These are phyloP conservation scores for Amanita molliuscula DNA, from an alignment of 768 basidiomycete species.

Conservation along the genomic window DNA sequence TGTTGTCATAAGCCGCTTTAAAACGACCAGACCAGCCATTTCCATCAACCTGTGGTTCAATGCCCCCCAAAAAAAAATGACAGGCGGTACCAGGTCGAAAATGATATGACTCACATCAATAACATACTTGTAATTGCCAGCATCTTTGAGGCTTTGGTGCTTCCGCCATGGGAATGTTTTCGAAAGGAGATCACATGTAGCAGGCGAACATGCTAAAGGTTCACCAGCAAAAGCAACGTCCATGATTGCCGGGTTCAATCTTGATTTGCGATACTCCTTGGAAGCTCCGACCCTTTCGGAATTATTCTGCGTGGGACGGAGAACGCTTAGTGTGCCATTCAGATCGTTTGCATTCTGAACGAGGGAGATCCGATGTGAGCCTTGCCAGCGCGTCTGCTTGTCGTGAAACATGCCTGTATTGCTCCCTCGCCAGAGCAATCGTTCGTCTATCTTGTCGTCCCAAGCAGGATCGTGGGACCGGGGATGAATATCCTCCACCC, in stretches of 20 bases:
- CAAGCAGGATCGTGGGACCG: conserved; percentile 48
- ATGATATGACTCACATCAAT: conserved; percentile 33
- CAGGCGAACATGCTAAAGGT: conserved; percentile 29
- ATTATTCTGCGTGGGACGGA: conserved; percentile 20
- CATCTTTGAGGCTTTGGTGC: conserved; percentile 31
- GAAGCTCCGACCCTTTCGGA: conserved; percentile 24
- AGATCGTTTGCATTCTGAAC: conserved; percentile 32
- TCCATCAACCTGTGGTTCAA: conserved; percentile 36
- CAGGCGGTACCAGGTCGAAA: not conserved
- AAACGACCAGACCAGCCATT: conserved; percentile 68
- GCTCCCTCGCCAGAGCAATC: conserved; percentile 63
- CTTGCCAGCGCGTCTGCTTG: conserved; percentile 31
- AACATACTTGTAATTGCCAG: conserved; percentile 52
- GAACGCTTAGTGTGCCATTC: conserved; percentile 26
- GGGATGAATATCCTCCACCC: conserved; percentile 29
- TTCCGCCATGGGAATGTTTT: conserved; percentile 40
- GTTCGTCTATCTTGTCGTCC: conserved; percentile 51
- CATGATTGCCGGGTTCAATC: conserved; percentile 43
- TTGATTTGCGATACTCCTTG: conserved; percentile 22
- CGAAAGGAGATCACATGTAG: conserved; percentile 33
- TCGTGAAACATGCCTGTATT: conserved; percentile 54
- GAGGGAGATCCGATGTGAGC: conserved; percentile 39
- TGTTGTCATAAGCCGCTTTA: conserved; percentile 49
- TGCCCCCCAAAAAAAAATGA: not conserved
- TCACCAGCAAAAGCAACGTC: conserved; percentile 48